phyloP scores from a whole-genome alignment of 495 filamentous ascomycete species.

The Staphylotrichum longicolle region DNA sequence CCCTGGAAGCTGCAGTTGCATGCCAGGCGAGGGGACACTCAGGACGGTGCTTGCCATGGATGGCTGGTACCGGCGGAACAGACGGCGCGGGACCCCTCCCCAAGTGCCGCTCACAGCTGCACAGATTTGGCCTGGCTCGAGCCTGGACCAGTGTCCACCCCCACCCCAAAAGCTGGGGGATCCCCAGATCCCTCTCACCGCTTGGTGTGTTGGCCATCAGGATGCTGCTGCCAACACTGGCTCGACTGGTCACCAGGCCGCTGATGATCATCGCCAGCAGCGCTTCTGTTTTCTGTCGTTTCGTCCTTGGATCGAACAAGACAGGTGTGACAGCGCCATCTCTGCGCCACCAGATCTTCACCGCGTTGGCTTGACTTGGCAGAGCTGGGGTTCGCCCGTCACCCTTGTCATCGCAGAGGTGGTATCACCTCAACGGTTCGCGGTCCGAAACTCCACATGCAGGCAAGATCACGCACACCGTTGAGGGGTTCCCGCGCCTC shows the following conservation, averaged over 20 bases:
- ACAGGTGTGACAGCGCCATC: constrained; percentile 13
- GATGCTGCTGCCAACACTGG: neutral
- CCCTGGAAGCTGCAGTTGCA: constrained; percentile 21
- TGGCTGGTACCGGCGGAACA: constrained; percentile 24
- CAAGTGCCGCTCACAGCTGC: constrained; percentile 26
- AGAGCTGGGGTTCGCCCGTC: constrained; percentile 19
- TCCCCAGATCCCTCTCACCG: constrained; percentile 13
- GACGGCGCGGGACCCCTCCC: constrained; percentile 26
- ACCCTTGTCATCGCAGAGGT: constrained; percentile 23
- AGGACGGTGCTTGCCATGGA: constrained; percentile 16
- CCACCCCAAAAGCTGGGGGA: constrained; percentile 7
- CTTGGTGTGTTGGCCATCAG: constrained; percentile 8
- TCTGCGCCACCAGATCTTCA: constrained; percentile 36
- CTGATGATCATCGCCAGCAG: neutral
- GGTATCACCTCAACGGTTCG: constrained; percentile 31
- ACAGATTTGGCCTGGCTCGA: constrained; percentile 10
- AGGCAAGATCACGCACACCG: constrained; percentile 35
- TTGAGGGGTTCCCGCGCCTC: constrained; percentile 17
- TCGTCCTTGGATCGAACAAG: neutral
- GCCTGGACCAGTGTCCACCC: constrained; percentile 10
- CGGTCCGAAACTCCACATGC: constrained; percentile 44
- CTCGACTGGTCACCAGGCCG: neutral
- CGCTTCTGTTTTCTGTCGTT: neutral
- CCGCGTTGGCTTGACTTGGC: constrained; percentile 12
- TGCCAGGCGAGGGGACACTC: constrained; percentile 1